Percentiles rank a stretch among this genome's conserved stretches.
These are phyloP conservation scores for Phalaenopsis hybrid DNA, from an alignment of 116 monocot genomes.

Conservation along the genomic window DNA sequence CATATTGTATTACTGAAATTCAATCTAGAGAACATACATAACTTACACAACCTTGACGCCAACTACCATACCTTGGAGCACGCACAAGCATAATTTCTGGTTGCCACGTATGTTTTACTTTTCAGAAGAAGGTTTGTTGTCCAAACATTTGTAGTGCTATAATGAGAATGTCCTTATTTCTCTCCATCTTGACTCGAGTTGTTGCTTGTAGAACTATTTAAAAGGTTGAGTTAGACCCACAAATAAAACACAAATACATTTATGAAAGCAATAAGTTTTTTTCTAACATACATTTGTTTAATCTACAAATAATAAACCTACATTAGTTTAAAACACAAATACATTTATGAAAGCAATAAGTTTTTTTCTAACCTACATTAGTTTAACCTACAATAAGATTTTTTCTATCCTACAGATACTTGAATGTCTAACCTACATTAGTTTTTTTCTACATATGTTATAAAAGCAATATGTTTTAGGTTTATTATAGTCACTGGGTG, in stretches of 20 bases:
- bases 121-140: not conserved
- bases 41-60: too few species aligned
- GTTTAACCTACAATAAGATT: too few species aligned
- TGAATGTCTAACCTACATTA: not conserved
- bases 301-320: too few species aligned
- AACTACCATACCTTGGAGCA: too few species aligned
- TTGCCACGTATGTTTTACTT: not conserved
- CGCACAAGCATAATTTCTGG: too few species aligned
- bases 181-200: not conserved
- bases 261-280: not conserved
- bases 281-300: not conserved
- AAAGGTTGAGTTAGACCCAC: not conserved
- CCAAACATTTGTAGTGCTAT: not conserved
- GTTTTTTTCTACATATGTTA: not conserved
- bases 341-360: too few species aligned
- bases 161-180: not conserved
- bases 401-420: too few species aligned
- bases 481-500: too few species aligned
- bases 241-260: not conserved
- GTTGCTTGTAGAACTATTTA: not conserved
- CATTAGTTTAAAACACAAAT: too few species aligned
- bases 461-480: not conserved
- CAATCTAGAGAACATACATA: too few species aligned
- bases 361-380: too few species aligned
- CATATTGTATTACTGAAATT: too few species aligned